Conservation (phyloP, 176 grass and related monocot species). For the Oryza punctata region DNA sequence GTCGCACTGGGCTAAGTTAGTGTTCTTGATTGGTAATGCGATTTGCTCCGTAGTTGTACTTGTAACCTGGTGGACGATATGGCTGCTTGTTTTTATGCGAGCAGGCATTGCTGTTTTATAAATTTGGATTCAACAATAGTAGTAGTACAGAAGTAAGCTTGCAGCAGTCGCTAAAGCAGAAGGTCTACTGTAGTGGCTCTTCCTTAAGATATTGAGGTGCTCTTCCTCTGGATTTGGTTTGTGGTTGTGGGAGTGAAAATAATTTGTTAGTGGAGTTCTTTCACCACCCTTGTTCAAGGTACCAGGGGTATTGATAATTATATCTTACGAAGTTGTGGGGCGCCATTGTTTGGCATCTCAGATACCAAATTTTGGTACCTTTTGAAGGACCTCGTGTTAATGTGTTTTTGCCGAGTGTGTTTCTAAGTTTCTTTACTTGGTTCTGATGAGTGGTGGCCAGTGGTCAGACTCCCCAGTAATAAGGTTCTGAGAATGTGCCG, state of each 20-base stretch:
- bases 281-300: not conserved
- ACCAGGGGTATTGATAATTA: not conserved
- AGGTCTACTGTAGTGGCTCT: not conserved
- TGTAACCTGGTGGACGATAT: not conserved
- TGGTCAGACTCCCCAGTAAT: not conserved
- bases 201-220: not conserved
- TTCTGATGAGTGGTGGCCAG: not conserved
- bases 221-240: not conserved
- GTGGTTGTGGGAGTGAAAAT: not conserved
- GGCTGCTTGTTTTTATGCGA: not conserved
- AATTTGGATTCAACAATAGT: constrained; percentile 22
- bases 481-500: not conserved
- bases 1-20: not conserved
- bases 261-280: not conserved
- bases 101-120: constrained; percentile 2
- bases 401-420: not conserved
- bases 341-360: not conserved
- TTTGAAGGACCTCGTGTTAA: not conserved
- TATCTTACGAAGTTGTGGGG: not conserved
- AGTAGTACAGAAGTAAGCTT: not conserved
- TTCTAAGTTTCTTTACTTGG: not conserved
- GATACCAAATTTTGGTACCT: not conserved
- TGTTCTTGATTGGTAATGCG: not conserved
- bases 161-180: not conserved
- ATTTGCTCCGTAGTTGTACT: not conserved